Base-by-base conservation (phyloP, 768 basidiomycete species). In the Sutorius australiensis region DNA sequence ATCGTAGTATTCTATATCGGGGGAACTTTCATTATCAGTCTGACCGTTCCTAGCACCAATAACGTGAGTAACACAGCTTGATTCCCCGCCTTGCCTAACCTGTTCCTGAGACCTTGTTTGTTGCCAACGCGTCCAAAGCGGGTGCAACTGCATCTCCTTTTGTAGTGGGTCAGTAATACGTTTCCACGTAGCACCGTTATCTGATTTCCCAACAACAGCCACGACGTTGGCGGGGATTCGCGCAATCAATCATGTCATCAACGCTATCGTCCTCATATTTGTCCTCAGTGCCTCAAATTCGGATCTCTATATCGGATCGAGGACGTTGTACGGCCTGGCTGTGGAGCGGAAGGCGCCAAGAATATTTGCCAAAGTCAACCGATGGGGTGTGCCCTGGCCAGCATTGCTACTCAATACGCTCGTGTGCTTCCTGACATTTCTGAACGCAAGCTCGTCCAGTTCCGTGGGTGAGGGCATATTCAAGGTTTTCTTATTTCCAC, bases 361-460 rank as follows among this genome's bases (percentile, higher is more conserved):
- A 33, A 68, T 77, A 33, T 74, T 77, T 48, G 66, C 67, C 32
- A 61, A 62, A 41, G 74, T 72, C 30, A 67, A 72, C 53, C 55
- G 63, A 5, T 53, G 67, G 54, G 72, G 71, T 41, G 69, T 70
- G 17, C 69, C 69, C 28, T 54, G 51, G 48, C 54, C 32, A n/a
- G 71, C 82, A 6, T 69, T 85, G 37, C 65, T 79, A 12, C 55
- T 83, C 17, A 84, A 82, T 64, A 79, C 78, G 1, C 51, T 67
- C 5, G 82, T 86, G 67, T 83, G 83, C 60, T 70, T 67, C 21
- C 70, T 86, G 27, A 82, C 81, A 1, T 87, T 80, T 70, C 71
- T 83, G 48, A 83, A 83, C 50, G 78, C 81, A 31, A 72, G 66
- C 9, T 71, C 75, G 0, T 78, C 78, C 3, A 73, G 77, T 58